Conservation (phyloP, 177 flowering plant genomes). For the Vitis hybrid region DNA sequence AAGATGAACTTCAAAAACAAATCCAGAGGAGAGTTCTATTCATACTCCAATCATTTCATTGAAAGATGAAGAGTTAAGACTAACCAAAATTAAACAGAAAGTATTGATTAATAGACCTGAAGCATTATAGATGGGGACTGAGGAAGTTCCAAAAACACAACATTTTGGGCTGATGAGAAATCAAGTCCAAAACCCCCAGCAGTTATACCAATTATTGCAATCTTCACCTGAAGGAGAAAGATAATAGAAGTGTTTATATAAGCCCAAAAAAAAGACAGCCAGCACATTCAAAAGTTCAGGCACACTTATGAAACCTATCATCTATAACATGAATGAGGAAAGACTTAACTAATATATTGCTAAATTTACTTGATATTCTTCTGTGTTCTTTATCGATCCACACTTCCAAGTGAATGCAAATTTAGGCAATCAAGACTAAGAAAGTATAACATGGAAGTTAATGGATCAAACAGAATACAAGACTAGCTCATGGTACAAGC, state of each 20-base stretch:
- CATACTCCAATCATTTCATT: background rate
- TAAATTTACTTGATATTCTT: too few relatives aligned
- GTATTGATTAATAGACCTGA: conserved; percentile 50
- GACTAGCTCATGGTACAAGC: too few relatives aligned
- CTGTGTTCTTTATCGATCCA: background rate
- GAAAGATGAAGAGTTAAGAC: background rate
- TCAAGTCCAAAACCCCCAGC: conserved; percentile 88
- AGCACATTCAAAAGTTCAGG: background rate
- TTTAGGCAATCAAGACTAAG: background rate
- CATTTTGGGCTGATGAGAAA: conserved; percentile 75
- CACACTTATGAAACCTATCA: too few relatives aligned
- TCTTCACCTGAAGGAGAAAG: conserved; percentile 56
- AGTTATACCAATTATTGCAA: conserved; percentile 86
- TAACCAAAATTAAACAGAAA: background rate
- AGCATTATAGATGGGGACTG: conserved; percentile 59
- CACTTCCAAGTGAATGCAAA: background rate
- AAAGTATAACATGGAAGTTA: background rate
- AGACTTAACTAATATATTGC: too few relatives aligned
- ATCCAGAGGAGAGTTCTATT: too few relatives aligned
- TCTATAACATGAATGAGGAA: too few relatives aligned
- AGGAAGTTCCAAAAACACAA: conserved; percentile 91
- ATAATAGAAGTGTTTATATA: background rate
- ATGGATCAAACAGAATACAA: background rate
- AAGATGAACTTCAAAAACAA: background rate
- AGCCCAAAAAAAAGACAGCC: conserved; percentile 1